Evolutionary conservation across 305 asterid genomes (phyloP).

Genomic region (Lippia alba): DNA sequence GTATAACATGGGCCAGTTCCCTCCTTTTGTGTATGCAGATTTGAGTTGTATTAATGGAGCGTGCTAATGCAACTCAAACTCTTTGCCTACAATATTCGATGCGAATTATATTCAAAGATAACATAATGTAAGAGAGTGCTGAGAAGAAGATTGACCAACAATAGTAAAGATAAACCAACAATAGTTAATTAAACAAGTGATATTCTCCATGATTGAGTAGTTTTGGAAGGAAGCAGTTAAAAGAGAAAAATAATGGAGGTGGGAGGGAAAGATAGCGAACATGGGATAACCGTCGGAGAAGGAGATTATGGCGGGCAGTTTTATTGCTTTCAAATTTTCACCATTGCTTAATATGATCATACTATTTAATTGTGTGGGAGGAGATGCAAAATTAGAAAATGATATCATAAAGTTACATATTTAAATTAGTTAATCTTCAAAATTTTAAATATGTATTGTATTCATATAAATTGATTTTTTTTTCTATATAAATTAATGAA

Average conservation of each 20-base stretch:
- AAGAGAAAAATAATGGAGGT: background rate
- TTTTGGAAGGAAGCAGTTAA: background rate
- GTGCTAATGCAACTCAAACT: conserved; percentile 35
- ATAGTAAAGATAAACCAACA: too few relatives aligned
- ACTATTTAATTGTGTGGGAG: too few relatives aligned
- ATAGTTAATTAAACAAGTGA: too few relatives aligned
- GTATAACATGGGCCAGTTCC: background rate
- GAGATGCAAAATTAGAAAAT: too few relatives aligned
- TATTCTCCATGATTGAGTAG: background rate
- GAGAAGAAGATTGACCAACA: too few relatives aligned
- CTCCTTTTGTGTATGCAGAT: background rate
- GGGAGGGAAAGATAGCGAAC: background rate
- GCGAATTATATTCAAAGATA: conserved; percentile 13
- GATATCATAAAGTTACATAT: too few relatives aligned
- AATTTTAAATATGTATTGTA: too few relatives aligned
- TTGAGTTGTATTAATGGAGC: background rate
- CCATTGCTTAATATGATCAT: too few relatives aligned
- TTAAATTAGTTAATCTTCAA: too few relatives aligned
- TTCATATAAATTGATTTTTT: too few relatives aligned
- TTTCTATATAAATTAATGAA: too few relatives aligned
- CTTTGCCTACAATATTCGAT: background rate
- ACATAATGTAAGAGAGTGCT: background rate
- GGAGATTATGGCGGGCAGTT: conserved; percentile 37
- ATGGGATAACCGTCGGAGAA: conserved; percentile 28
- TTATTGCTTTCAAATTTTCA: background rate